phyloP scores from a whole-genome alignment of 1,284 basidiomycete genomes.

The Leccinum angustisporum region DNA sequence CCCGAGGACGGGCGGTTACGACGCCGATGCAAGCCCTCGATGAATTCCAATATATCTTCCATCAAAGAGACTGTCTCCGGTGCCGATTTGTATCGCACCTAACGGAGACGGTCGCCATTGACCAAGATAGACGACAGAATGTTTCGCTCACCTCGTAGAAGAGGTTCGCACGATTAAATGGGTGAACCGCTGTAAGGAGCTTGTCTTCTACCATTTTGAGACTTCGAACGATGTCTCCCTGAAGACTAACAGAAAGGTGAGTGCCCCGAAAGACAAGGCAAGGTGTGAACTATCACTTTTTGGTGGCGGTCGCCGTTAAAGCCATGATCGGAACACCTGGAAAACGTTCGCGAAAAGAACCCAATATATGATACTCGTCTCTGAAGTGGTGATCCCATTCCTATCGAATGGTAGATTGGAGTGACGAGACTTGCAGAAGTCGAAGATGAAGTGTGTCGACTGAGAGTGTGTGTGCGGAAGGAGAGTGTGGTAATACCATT shows the following conservation, averaged over 20 bases:
- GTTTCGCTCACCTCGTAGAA: slow-evolving; percentile 66
- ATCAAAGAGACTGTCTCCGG: slow-evolving; percentile 52
- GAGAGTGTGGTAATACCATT: too few relatives aligned
- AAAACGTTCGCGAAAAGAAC: slow-evolving; percentile 67
- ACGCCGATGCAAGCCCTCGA: slow-evolving; percentile 56
- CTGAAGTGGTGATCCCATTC: slow-evolving; percentile 88
- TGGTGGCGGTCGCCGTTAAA: slow-evolving; percentile 76
- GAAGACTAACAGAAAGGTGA: slow-evolving; percentile 48
- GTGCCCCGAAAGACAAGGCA: not conserved
- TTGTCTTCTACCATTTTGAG: slow-evolving; percentile 58
- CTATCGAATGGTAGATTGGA: slow-evolving; percentile 36
- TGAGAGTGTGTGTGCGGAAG: too few relatives aligned
- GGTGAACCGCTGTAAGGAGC: slow-evolving; percentile 67
- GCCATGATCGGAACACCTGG: slow-evolving; percentile 80
- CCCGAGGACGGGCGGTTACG: slow-evolving; percentile 67
- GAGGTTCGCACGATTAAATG: slow-evolving; percentile 79
- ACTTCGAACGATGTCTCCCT: slow-evolving; percentile 66
- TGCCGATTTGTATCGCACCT: slow-evolving; percentile 63
- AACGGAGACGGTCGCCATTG: not conserved
- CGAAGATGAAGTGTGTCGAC: too few relatives aligned
- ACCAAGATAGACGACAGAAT: not conserved
- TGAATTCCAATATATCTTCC: slow-evolving; percentile 67
- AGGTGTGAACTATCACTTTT: slow-evolving; percentile 40
- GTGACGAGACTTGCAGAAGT: not conserved
- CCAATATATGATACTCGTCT: slow-evolving; percentile 69